These are phyloP conservation scores for Myxozyma kluyveri DNA, from an alignment of 805 yeast genomes.

Conservation along the genomic window DNA sequence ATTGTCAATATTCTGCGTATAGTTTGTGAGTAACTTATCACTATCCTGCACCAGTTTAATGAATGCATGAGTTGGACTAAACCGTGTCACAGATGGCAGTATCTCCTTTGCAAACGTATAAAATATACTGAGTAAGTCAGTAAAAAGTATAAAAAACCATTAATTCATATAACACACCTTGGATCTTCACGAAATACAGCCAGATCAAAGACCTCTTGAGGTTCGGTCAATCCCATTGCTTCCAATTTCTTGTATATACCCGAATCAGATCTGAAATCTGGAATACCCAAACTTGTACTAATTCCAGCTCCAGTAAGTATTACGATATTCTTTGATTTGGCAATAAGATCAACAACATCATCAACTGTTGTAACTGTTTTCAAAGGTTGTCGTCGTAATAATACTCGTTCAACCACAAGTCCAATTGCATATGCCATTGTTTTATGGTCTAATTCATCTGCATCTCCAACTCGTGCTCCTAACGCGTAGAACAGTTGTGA, in stretches of 20 bases:
- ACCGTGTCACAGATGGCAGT: slow-evolving; percentile 62
- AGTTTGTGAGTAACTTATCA: slow-evolving; percentile 74
- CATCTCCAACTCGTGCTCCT: slow-evolving; percentile 19
- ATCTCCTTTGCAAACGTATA: slow-evolving; percentile 84
- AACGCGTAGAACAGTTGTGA: slow-evolving; percentile 28
- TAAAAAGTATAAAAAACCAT: neutral
- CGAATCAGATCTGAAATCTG: slow-evolving; percentile 85
- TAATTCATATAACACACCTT: slow-evolving; percentile 12
- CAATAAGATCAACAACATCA: slow-evolving; percentile 53
- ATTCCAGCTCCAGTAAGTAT: slow-evolving; percentile 93
- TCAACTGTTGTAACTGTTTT: slow-evolving; percentile 56
- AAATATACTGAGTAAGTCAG: slow-evolving; percentile 48
- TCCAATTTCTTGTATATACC: slow-evolving; percentile 75
- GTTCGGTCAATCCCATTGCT: slow-evolving; percentile 71
- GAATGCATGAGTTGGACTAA: slow-evolving; percentile 78
- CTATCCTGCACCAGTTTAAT: slow-evolving; percentile 70
- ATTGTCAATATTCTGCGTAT: slow-evolving; percentile 89
- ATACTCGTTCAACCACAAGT: slow-evolving; percentile 61
- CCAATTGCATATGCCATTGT: slow-evolving; percentile 39
- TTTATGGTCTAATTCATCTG: slow-evolving; percentile 44
- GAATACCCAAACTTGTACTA: slow-evolving; percentile 84
- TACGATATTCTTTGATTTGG: slow-evolving; percentile 57
- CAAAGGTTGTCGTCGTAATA: slow-evolving; percentile 54
- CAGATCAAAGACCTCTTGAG: slow-evolving; percentile 85
- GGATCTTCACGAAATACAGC: slow-evolving; percentile 74